phyloP scores from a whole-genome alignment of 441 rosid species.

The Cnidoscolus chayamansa region DNA sequence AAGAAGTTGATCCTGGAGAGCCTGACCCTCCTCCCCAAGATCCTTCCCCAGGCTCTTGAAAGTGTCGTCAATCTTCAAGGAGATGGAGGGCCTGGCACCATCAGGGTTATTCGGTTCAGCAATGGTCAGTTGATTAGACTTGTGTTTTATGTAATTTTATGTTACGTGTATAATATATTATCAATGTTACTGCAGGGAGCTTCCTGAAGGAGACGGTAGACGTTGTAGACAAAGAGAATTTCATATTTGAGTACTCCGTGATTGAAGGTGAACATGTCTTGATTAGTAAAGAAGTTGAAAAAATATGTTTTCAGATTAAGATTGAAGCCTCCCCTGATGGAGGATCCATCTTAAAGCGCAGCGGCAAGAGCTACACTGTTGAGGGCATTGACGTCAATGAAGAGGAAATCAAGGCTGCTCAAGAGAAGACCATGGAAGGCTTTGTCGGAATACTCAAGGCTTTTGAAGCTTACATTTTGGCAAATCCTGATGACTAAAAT shows the following conservation, averaged over 20 bases:
- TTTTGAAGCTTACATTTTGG: conserved; percentile 14
- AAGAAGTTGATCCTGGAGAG: background rate
- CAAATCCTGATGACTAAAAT: conserved; percentile 7
- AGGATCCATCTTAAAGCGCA: conserved; percentile 11
- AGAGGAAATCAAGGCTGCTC: conserved; percentile 16
- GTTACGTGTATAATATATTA: background rate
- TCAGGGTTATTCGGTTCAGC: background rate
- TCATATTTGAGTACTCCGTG: background rate
- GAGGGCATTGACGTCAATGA: background rate
- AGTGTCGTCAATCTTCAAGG: conserved; percentile 12
- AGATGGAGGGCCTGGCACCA: conserved; percentile 19
- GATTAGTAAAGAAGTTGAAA: conserved; percentile 2
- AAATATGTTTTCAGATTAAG: conserved; percentile 11
- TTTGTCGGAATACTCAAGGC: conserved; percentile 12
- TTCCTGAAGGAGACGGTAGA: conserved; percentile 16
- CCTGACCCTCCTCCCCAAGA: background rate
- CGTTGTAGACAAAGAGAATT: conserved; percentile 1
- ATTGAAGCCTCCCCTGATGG: conserved; percentile 14
- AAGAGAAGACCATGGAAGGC: conserved; percentile 4
- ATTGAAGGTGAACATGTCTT: conserved; percentile 8
- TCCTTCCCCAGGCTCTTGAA: conserved; percentile 6
- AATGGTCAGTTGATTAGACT: background rate
- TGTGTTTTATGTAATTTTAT: background rate
- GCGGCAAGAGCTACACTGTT: conserved; percentile 3
- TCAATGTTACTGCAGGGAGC: background rate